phyloP scores from a whole-genome alignment of 2,329 filamentous ascomycete genomes.

The Pezicula neosporulosa region DNA sequence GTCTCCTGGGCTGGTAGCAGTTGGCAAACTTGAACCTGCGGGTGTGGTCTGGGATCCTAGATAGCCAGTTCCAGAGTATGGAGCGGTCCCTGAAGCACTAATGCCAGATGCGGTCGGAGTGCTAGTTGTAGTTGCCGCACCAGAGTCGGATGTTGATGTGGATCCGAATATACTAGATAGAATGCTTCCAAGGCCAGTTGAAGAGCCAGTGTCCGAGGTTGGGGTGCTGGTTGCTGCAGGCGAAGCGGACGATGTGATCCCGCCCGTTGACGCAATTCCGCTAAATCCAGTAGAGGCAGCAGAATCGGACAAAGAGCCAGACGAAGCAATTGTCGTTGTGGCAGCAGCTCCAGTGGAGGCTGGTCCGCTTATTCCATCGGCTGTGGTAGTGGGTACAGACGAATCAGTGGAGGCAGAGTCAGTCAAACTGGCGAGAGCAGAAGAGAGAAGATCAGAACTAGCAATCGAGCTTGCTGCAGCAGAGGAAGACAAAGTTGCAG shows the following conservation, averaged over 20 bases:
- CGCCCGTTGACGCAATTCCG: neutral
- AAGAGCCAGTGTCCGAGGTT: neutral
- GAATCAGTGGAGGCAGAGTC: too few relatives aligned
- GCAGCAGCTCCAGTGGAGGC: neutral
- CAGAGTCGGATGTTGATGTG: neutral
- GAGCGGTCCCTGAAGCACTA: conserved; percentile 1
- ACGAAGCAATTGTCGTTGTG: neutral
- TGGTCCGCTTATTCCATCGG: too few relatives aligned
- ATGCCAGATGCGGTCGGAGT: conserved; percentile 1
- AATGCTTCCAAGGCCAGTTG: conserved; percentile 2
- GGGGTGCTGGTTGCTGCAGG: neutral
- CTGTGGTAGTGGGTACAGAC: too few relatives aligned
- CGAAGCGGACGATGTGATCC: neutral
- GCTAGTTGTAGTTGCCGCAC: neutral
- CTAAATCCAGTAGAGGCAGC: too few relatives aligned
- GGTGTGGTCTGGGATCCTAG: neutral
- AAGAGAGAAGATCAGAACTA: too few relatives aligned
- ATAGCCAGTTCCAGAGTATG: neutral
- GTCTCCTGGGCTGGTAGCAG: neutral
- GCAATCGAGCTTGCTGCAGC: too few relatives aligned
- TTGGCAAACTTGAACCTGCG: conserved; percentile 1
- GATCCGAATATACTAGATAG: conserved; percentile 1
- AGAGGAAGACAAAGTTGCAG: too few relatives aligned
- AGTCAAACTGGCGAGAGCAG: too few relatives aligned
- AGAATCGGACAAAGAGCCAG: neutral